phyloP scores from a whole-genome alignment of 2,329 filamentous ascomycete species.

The Aspergillus sp. region DNA sequence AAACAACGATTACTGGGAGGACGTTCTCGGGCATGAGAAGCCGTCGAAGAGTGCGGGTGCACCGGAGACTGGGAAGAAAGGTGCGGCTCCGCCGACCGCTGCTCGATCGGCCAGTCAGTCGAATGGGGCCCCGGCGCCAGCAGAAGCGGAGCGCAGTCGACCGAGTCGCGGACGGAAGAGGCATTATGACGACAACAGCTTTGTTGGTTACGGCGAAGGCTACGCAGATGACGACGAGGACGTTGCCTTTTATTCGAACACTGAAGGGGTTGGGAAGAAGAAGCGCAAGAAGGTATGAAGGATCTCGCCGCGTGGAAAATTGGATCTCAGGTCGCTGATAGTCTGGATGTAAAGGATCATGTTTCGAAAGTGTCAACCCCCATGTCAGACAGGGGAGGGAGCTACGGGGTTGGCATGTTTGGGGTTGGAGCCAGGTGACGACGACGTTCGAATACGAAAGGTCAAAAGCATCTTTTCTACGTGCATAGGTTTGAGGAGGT shows the following conservation, averaged over 20 bases:
- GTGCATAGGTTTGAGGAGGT: slow-evolving; percentile 9
- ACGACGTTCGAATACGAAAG: slow-evolving; percentile 7
- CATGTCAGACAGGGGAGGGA: slow-evolving; percentile 31
- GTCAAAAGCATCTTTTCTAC: slow-evolving; percentile 14
- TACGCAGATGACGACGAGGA: slow-evolving; percentile 42
- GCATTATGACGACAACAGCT: slow-evolving; percentile 43
- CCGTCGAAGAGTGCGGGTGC: slow-evolving; percentile 24
- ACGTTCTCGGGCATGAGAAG: slow-evolving; percentile 40
- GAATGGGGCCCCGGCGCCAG: slow-evolving; percentile 17
- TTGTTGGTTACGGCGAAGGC: slow-evolving; percentile 43
- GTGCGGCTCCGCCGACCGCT: slow-evolving; percentile 13
- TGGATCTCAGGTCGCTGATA: slow-evolving; percentile 4
- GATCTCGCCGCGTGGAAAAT: background rate
- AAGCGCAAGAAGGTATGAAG: slow-evolving; percentile 40
- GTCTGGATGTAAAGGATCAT: slow-evolving; percentile 26
- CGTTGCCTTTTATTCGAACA: slow-evolving; percentile 34
- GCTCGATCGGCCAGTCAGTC: slow-evolving; percentile 17
- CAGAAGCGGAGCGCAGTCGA: slow-evolving; percentile 28
- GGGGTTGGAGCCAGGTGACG: slow-evolving; percentile 36
- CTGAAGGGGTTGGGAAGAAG: slow-evolving; percentile 36
- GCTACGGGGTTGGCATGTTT: slow-evolving; percentile 37
- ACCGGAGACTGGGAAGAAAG: slow-evolving; percentile 24
- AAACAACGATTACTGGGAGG: slow-evolving; percentile 41
- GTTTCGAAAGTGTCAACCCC: slow-evolving; percentile 31
- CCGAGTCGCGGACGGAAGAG: slow-evolving; percentile 41